phyloP scores from a whole-genome alignment of 306 rosid species.

The Vachellia pachyceras region DNA sequence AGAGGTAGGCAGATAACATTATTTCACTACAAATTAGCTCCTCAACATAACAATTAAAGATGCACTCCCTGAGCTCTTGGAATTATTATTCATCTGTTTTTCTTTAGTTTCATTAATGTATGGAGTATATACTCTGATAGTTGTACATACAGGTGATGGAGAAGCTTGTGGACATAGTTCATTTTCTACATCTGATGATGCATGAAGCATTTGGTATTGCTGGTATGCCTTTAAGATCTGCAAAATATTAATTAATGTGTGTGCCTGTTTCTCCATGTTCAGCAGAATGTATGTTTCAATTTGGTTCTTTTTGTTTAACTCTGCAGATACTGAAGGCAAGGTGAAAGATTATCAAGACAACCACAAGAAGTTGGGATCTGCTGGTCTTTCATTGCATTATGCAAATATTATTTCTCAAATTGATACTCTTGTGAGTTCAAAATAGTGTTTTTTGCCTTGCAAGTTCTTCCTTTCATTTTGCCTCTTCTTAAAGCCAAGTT shows the following conservation, averaged over 20 bases:
- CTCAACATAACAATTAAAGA: neutral
- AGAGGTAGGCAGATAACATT: slow-evolving; percentile 58
- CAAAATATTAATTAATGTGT: too few species aligned
- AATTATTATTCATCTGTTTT: neutral
- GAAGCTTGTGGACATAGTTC: slow-evolving; percentile 69
- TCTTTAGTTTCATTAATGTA: neutral
- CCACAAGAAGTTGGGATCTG: slow-evolving; percentile 76
- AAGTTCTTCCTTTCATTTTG: slow-evolving; percentile 7
- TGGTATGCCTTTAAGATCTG: slow-evolving; percentile 48
- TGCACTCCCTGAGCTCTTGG: neutral
- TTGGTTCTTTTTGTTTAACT: slow-evolving; percentile 30
- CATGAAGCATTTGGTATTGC: slow-evolving; percentile 68
- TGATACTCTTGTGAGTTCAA: slow-evolving; percentile 82
- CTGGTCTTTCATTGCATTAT: slow-evolving; percentile 96
- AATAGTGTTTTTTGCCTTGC: slow-evolving; percentile 16
- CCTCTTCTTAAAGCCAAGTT: neutral
- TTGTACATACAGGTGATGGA: slow-evolving; percentile 66
- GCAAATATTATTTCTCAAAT: slow-evolving; percentile 90
- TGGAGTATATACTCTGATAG: slow-evolving; percentile 9
- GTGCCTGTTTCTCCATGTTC: neutral
- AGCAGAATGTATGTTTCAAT: slow-evolving; percentile 4
- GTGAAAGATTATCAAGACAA: slow-evolving; percentile 58
- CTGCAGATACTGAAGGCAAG: slow-evolving; percentile 67
- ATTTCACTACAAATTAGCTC: neutral
- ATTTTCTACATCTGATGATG: slow-evolving; percentile 66